Percentiles rank a stretch among this genome's conserved stretches.
Conservation (phyloP, 2,329 filamentous ascomycete genomes). For the Botrytis aclada region DNA sequence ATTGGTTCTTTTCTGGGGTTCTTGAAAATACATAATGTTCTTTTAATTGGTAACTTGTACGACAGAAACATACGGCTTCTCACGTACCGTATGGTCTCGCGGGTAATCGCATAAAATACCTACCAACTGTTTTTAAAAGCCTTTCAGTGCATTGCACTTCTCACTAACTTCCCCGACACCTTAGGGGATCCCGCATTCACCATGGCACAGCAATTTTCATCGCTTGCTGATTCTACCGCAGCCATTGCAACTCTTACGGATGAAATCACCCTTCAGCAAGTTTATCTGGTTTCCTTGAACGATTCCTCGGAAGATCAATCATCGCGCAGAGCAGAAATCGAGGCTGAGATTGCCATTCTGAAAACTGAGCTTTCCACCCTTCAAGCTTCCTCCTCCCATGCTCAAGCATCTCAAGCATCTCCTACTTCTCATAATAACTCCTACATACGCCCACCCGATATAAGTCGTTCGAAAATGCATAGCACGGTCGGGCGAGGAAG, state of each 20-base stretch:
- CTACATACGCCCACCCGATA: not conserved
- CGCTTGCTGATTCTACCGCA: not conserved
- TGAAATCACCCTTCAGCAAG: slow-evolving; percentile 44
- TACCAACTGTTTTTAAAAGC: slow-evolving; percentile 3
- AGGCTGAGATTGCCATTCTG: not conserved
- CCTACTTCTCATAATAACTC: not conserved
- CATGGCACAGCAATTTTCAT: slow-evolving; percentile 16
- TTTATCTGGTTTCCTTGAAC: slow-evolving; percentile 45
- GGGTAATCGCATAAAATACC: slow-evolving; percentile 7
- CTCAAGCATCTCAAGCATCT: not conserved
- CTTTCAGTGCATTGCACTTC: not conserved
- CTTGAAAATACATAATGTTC: not conserved
- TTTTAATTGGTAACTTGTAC: not conserved
- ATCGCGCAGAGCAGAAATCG: slow-evolving; percentile 17
- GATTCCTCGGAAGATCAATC: slow-evolving; percentile 27
- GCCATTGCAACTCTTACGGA: slow-evolving; percentile 39
- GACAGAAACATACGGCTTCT: slow-evolving; percentile 10
- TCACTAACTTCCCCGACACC: not conserved
- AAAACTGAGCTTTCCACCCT: not conserved
- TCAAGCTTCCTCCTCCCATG: not conserved
- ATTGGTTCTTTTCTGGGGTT: not conserved
- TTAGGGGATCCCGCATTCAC: not conserved
- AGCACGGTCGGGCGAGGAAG: not conserved
- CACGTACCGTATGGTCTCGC: slow-evolving; percentile 2
- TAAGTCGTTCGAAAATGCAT: not conserved